These are phyloP conservation scores for Rhizopus arrhizus DNA, from an alignment of 371 early-diverging fungal genomes.

Conservation along the genomic window DNA sequence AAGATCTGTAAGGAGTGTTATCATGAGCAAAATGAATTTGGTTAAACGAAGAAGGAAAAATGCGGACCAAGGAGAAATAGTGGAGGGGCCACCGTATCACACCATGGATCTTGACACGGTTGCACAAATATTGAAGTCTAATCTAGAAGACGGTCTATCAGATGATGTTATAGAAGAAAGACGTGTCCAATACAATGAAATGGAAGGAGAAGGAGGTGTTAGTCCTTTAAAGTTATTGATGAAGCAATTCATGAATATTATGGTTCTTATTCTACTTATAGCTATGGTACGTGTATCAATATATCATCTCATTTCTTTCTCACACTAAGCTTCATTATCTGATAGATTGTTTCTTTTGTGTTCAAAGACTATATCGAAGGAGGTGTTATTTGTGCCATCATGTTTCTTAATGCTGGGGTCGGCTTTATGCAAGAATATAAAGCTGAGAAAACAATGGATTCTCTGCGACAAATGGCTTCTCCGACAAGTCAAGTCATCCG, in stretches of 20 bases:
- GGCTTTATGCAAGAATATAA: slow-evolving; percentile 90
- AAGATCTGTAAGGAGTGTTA: slow-evolving; percentile 39
- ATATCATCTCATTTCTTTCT: background rate
- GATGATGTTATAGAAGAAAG: slow-evolving; percentile 54
- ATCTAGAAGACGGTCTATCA: slow-evolving; percentile 63
- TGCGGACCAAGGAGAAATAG: slow-evolving; percentile 25
- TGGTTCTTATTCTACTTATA: slow-evolving; percentile 80
- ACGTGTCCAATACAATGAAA: slow-evolving; percentile 65
- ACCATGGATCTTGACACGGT: slow-evolving; percentile 62
- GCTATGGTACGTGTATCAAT: slow-evolving; percentile 53
- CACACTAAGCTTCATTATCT: background rate
- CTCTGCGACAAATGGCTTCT: slow-evolving; percentile 81
- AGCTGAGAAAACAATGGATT: slow-evolving; percentile 90
- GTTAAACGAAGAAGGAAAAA: slow-evolving; percentile 35
- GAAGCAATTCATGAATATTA: slow-evolving; percentile 78
- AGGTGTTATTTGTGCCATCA: slow-evolving; percentile 74
- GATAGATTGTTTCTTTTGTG: slow-evolving; percentile 60
- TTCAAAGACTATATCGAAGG: slow-evolving; percentile 72
- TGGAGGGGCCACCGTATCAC: slow-evolving; percentile 56
- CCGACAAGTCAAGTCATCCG: slow-evolving; percentile 84
- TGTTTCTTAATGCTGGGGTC: slow-evolving; percentile 79
- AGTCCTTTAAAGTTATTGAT: slow-evolving; percentile 66
- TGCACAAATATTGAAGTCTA: slow-evolving; percentile 57
- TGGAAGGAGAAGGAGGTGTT: slow-evolving; percentile 72
- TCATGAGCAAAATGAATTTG: slow-evolving; percentile 41